Evolutionary conservation across 2,329 filamentous ascomycete species (phyloP).

Genomic region (Trichophyton mentagrophytes): DNA sequence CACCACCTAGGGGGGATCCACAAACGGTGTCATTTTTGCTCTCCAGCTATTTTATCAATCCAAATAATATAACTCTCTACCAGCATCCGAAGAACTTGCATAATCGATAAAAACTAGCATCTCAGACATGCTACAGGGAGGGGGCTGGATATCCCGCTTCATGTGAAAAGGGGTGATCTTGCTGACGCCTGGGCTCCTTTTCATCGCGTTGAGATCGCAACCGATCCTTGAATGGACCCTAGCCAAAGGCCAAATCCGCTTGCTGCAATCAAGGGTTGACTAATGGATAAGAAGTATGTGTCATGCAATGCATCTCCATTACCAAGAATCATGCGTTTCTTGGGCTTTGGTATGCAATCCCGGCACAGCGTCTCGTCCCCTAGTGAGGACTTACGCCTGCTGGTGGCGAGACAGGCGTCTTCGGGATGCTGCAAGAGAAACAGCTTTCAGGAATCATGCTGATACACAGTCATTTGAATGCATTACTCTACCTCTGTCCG

Average conservation of each 20-base stretch:
- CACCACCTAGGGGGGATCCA: background rate
- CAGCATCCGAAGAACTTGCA: background rate
- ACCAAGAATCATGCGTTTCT: background rate
- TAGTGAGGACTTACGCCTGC: too few relatives aligned
- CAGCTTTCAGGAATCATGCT: too few relatives aligned
- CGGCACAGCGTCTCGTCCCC: background rate
- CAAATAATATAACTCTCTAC: background rate
- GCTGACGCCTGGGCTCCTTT: background rate
- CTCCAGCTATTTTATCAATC: background rate
- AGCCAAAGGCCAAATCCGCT: background rate
- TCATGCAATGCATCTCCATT: background rate
- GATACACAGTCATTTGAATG: too few relatives aligned
- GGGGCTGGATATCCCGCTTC: background rate
- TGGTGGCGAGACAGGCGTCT: too few relatives aligned
- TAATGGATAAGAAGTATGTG: background rate
- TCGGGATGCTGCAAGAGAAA: too few relatives aligned
- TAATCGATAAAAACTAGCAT: background rate
- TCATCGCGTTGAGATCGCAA: background rate
- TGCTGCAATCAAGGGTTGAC: background rate
- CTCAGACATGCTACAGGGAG: background rate
- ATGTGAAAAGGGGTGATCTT: background rate
- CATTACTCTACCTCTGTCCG: too few relatives aligned
- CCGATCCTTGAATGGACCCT: background rate
- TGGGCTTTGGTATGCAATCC: background rate
- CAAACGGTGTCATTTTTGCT: background rate